Conservation (phyloP, 495 filamentous ascomycete species). For the Penicillium macrosclerotiorum region DNA sequence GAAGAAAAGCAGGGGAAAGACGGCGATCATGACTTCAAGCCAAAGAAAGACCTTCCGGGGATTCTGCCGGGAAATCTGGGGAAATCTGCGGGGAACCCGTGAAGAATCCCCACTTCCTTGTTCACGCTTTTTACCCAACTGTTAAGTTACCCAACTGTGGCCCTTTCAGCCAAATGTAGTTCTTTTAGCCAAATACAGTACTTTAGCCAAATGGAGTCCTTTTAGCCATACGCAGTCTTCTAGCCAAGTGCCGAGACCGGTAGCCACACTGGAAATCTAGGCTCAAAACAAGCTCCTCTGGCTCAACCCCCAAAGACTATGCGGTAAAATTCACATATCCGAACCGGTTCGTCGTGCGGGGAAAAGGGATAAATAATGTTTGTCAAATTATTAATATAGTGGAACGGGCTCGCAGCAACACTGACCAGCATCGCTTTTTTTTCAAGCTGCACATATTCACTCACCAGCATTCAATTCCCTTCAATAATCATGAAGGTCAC, state of each 20-base stretch:
- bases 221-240: slow-evolving; percentile 6
- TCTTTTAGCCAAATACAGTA: slow-evolving; percentile 8
- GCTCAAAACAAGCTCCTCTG: background rate
- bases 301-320: slow-evolving; percentile 4
- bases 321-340: slow-evolving; percentile 7
- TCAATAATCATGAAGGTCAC: slow-evolving; percentile 13
- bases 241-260: background rate
- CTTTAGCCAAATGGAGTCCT: slow-evolving; percentile 4
- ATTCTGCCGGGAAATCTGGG: slow-evolving; percentile 2
- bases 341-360: slow-evolving; percentile 5
- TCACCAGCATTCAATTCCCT: slow-evolving; percentile 6
- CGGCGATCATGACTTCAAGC: slow-evolving; percentile 6
- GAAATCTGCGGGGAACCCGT: slow-evolving; percentile 13
- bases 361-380: slow-evolving; percentile 13
- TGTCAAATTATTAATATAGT: slow-evolving; percentile 11
- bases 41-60: no score
- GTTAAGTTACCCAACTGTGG: background rate
- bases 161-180: slow-evolving; percentile 2
- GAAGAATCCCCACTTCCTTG: slow-evolving; percentile 14
- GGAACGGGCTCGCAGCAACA: slow-evolving; percentile 3
- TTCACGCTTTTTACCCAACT: slow-evolving; percentile 4
- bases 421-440: slow-evolving; percentile 5
- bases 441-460: slow-evolving; percentile 7
- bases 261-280: slow-evolving; percentile 2
- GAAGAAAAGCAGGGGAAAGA: no score